Percentiles rank a stretch among this genome's conserved stretches.
Conservation (phyloP, 2,329 filamentous ascomycete species). For the Thelonectria blattea region DNA sequence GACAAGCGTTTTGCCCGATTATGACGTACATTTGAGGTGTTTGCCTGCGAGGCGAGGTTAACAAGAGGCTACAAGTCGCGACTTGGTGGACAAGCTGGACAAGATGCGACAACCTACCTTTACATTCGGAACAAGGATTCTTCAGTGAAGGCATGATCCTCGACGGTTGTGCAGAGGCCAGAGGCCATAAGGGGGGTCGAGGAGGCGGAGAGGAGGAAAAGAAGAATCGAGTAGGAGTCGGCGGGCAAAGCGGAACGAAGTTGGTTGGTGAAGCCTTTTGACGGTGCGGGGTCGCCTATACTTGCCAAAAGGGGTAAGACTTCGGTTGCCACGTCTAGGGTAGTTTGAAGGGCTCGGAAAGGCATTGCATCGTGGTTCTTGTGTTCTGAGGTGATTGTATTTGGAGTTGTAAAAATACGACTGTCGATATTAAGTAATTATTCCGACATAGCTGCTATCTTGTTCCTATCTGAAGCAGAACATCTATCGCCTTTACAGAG, state of each 20-base stretch:
- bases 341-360: neutral
- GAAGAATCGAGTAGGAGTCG: slow-evolving; percentile 7
- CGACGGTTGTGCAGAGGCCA: neutral
- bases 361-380: neutral
- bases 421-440: no score
- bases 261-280: neutral
- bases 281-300: neutral
- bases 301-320: neutral
- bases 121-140: slow-evolving; percentile 31
- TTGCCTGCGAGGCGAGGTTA: slow-evolving; percentile 10
- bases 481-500: no score
- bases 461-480: no score
- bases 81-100: neutral
- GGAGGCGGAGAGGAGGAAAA: neutral
- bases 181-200: neutral
- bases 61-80: accelerated
- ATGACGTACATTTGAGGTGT: slow-evolving; percentile 32
- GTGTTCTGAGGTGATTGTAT: no score
- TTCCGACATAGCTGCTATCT: no score
- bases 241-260: slow-evolving; percentile 1
- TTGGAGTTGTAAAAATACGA: no score
- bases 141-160: slow-evolving; percentile 24
- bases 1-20: neutral
- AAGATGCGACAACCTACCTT: slow-evolving; percentile 12
- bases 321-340: neutral